Percentiles rank a stretch among this genome's conserved stretches.
These are phyloP conservation scores for Dichomitus squalens DNA, from an alignment of 1,284 basidiomycete species.

Conservation along the genomic window DNA sequence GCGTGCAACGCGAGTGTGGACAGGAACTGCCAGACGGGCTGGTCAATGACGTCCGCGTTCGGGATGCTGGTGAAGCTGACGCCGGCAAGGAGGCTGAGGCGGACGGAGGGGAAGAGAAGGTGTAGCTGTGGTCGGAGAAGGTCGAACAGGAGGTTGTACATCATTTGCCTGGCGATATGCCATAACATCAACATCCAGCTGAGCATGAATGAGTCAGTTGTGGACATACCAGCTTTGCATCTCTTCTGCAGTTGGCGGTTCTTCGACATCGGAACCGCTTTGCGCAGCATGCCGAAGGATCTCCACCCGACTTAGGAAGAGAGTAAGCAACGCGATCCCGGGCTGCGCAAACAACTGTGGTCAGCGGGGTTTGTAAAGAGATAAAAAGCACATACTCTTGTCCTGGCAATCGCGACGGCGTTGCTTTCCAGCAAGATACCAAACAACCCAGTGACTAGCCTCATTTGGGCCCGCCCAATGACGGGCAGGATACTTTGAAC, in stretches of 20 bases:
- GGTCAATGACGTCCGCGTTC: constrained; percentile 77
- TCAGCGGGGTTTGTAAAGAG: not conserved
- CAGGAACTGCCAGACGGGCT: constrained; percentile 91
- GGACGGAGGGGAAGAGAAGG: constrained; percentile 88
- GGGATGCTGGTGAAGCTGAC: constrained; percentile 36
- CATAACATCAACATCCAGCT: not conserved
- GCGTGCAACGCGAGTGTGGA: constrained; percentile 89
- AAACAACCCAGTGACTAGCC: constrained; percentile 86
- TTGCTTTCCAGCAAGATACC: constrained; percentile 85
- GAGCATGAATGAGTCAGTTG: constrained; percentile 1
- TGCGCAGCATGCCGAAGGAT: constrained; percentile 72
- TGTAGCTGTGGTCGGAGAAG: constrained; percentile 60
- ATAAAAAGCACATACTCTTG: constrained; percentile 54
- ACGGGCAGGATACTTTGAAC: constrained; percentile 86
- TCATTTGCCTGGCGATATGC: not conserved
- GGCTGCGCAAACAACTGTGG: constrained; percentile 54
- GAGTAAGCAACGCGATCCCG: constrained; percentile 89
- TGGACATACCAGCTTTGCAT: constrained; percentile 78
- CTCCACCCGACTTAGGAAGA: constrained; percentile 92
- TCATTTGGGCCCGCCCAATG: constrained; percentile 77
- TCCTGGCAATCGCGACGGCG: constrained; percentile 69
- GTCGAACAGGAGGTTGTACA: constrained; percentile 22
- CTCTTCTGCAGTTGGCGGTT: constrained; percentile 71
- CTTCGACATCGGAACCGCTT: constrained; percentile 50
- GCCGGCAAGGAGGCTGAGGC: constrained; percentile 54